Conservation (phyloP, 2,329 filamentous ascomycete species). For the Colletotrichum cordylinicola region DNA sequence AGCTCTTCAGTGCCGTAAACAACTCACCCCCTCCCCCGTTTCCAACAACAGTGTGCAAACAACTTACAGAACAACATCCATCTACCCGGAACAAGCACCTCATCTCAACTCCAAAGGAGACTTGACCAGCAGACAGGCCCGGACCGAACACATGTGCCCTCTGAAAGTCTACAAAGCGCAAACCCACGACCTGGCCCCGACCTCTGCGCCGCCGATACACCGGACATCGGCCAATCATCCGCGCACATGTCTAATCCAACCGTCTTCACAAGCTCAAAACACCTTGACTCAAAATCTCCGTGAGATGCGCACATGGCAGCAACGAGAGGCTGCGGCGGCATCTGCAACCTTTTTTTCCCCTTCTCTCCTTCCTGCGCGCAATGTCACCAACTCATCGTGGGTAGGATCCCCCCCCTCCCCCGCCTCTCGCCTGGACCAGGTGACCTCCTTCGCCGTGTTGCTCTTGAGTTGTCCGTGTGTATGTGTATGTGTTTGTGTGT, state of each 20-base stretch:
- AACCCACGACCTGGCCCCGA: neutral
- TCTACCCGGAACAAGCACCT: neutral
- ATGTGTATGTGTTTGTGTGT: neutral
- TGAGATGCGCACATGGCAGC: neutral
- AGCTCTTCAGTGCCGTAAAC: neutral
- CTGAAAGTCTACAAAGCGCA: neutral
- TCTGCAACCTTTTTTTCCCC: neutral
- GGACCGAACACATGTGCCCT: neutral
- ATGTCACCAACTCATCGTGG: neutral
- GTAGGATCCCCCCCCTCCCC: neutral
- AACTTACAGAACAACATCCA: neutral
- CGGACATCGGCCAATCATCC: conserved; percentile 22
- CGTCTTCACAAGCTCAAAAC: conserved; percentile 8
- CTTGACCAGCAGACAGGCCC: neutral
- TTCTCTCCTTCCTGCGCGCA: neutral
- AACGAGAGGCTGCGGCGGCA: conserved; percentile 16
- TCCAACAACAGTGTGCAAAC: neutral
- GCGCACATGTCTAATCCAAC: conserved; percentile 21
- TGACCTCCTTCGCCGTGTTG: neutral
- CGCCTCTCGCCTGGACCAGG: neutral
- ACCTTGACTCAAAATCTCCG: neutral
- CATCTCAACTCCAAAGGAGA: neutral
- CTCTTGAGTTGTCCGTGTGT: neutral
- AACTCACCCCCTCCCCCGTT: neutral
- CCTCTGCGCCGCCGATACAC: neutral